Percentiles rank a stretch among this genome's conserved stretches.
These are phyloP conservation scores for Macrophomina phaseolina DNA, from an alignment of 2,329 filamentous ascomycete genomes.

Conservation along the genomic window DNA sequence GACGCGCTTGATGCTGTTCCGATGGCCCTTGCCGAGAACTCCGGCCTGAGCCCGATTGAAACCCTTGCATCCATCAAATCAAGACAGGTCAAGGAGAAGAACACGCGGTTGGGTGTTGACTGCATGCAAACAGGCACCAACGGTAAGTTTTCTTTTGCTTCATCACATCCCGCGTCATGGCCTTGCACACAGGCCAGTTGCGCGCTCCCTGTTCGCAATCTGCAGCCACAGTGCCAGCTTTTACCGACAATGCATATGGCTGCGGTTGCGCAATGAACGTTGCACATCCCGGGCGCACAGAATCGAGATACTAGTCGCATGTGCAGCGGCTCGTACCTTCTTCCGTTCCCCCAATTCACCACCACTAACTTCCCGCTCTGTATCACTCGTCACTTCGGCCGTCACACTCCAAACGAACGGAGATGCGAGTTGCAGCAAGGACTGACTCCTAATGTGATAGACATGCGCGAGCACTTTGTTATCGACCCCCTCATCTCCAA, in stretches of 20 bases:
- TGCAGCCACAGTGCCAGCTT: constrained; percentile 26
- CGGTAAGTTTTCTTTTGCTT: constrained; percentile 55
- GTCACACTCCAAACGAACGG: neutral
- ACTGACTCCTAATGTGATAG: constrained; percentile 46
- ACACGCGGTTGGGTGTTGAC: constrained; percentile 84
- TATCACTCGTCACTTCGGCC: neutral
- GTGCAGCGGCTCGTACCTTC: constrained; percentile 29
- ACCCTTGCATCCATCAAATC: constrained; percentile 95
- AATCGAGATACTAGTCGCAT: constrained; percentile 25
- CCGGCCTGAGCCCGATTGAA: constrained; percentile 92
- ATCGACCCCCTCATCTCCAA: constrained; percentile 99
- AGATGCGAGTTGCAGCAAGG: neutral
- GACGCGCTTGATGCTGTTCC: constrained; percentile 93
- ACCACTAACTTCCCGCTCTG: constrained; percentile 4
- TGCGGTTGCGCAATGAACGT: constrained; percentile 24
- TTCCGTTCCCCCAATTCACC: constrained; percentile 15
- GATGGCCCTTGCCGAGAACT: constrained; percentile 97
- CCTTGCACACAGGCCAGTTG: constrained; percentile 19
- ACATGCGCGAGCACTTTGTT: constrained; percentile 98
- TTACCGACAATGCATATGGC: constrained; percentile 26
- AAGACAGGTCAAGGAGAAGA: constrained; percentile 88
- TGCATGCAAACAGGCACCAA: constrained; percentile 97
- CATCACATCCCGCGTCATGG: constrained; percentile 18
- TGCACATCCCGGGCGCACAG: constrained; percentile 20
- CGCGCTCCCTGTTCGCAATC: constrained; percentile 27